Evolutionary conservation across 176 grass and related monocot species (phyloP), one percentile per base, ranked within the genome.

Genomic region (Phoenix roebelenii): DNA sequence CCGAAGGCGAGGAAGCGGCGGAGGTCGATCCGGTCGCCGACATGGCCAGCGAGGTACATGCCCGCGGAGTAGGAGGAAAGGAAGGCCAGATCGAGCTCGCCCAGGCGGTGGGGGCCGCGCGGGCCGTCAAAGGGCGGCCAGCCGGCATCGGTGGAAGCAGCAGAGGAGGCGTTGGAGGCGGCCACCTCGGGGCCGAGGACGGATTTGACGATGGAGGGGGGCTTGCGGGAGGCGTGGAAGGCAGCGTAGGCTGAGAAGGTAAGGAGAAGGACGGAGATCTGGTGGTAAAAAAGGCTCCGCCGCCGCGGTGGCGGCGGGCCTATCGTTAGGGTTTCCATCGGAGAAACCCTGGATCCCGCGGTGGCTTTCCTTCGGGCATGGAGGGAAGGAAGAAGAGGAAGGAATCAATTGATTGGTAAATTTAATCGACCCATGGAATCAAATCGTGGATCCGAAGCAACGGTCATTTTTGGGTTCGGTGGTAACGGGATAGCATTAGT

Each of bases 191-290:
- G 66, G 55, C 80, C 81, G 25, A 97, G 83, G 55, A 81, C 76
- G 48, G 59, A 83, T 76, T 91, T 91, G 63, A 97, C 93, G 83
- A 97, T 97, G 87, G 81, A 91, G 0, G 92, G 92, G 55, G 92
- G 92, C 65, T 97, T 97, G 63, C 92, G 92, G 17, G 92, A 97
- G 66, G 87, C 92, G 70, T 97, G 92, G 75, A 97, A 97, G 61
- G 92, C 70, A 4, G 87, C 78, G 73, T 91, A 91, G 2, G 92
- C 76, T 5, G 77, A 67, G 66, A 91, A 97, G 63, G 87, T 97
- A 54, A 97, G 78, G 50, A 67, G 74, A 26, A 97, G 84, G 65
- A 61, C 73, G 9, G 63, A 59, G 70, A 75, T 81, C 76, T 85
- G 81, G 59, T 75, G 72, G 39, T 48, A 63, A 18, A 83, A 59